A percentile compares a stretch with the other conserved stretches of the same genome.
Evolutionary conservation across 441 rosid species (phyloP).

Genomic region (Viola pubescens): DNA sequence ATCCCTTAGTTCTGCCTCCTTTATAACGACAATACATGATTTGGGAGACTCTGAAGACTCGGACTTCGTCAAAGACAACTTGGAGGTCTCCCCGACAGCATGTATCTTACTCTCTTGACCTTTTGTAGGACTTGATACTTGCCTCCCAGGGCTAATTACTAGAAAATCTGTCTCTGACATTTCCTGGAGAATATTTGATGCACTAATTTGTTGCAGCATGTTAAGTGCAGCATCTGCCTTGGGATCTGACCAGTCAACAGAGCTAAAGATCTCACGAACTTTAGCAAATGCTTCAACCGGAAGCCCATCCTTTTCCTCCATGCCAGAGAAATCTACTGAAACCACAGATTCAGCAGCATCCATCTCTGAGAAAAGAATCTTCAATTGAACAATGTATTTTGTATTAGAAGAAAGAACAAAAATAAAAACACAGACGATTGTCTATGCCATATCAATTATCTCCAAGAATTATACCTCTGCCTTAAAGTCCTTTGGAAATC

Average conservation of each 20-base stretch:
- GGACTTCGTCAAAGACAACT: conserved; percentile 25
- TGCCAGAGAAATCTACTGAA: conserved; percentile 46
- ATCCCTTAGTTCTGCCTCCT: conserved; percentile 24
- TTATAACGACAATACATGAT: conserved; percentile 19
- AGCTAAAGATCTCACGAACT: conserved; percentile 84
- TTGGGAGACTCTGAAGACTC: conserved; percentile 23
- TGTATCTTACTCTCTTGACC: conserved; percentile 19
- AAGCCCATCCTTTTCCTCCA: conserved; percentile 80
- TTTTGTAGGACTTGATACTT: conserved; percentile 33
- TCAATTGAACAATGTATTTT: conserved; percentile 29
- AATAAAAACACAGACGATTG: conserved; percentile 1
- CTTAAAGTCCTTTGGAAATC: conserved; percentile 79
- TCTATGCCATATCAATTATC: conserved; percentile 12
- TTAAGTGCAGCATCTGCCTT: conserved; percentile 60
- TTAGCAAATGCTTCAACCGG: conserved; percentile 84
- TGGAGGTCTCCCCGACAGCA: conserved; percentile 24
- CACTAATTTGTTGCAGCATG: conserved; percentile 66
- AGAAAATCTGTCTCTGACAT: conserved; percentile 25
- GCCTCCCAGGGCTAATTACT: conserved; percentile 29
- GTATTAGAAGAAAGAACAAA: conserved; percentile 21
- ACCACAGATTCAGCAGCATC: conserved; percentile 64
- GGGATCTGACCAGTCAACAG: conserved; percentile 71
- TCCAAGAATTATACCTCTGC: conserved; percentile 58
- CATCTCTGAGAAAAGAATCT: conserved; percentile 97
- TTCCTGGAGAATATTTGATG: conserved; percentile 47